Base-by-base conservation (phyloP, 2,329 filamentous ascomycete species). In the Diaporthe sp. region DNA sequence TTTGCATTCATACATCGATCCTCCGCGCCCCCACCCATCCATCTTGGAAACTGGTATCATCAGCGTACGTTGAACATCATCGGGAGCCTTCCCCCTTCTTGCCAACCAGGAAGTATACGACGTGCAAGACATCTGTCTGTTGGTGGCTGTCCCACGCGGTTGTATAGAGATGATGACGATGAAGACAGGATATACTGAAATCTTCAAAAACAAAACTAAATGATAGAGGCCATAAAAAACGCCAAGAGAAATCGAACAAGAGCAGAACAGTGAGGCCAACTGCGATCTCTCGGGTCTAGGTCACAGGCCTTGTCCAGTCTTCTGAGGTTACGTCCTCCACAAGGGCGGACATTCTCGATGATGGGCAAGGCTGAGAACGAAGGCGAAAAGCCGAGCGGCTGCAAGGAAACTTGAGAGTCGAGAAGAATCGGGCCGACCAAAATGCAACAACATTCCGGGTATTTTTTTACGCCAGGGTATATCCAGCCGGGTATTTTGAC, bases 401-500 rank as follows among this genome's bases (percentile, higher is more conserved):
- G 79, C 76, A 22, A 79, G 79, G 77, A 78, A 82, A 80, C 80
- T 81, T 82, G 80, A 79, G 80, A 82, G 82, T 76, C 80, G 80
- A 81, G 80, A 78, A 81, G 79, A 83, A 82, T 71, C 71, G 75
- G 68, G 69, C 84, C 85, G 85, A 87, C 84, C 85, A 81, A 68
- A 83, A 88, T 86, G 85, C 84, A 84, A 83, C 80, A 84, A 82
- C 80, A 76, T 84, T 85, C 83, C 84, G 82, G 85, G 87, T 76
- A 76, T 87, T 88, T 89, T 89, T 85, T 86, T 87, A 86, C 89
- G 87, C 89, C 87, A 90, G 88, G 89, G 89, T 91, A 91, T 91
- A 90, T 91, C 88, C 89, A 90, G 89, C 88, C 87, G 81, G 87
- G 84, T 87, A 89, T 89, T 89, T 88, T 87, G 79, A 78, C 78